Conservation (phyloP, 495 filamentous ascomycete genomes). For the Talaromyces thailandensis region DNA sequence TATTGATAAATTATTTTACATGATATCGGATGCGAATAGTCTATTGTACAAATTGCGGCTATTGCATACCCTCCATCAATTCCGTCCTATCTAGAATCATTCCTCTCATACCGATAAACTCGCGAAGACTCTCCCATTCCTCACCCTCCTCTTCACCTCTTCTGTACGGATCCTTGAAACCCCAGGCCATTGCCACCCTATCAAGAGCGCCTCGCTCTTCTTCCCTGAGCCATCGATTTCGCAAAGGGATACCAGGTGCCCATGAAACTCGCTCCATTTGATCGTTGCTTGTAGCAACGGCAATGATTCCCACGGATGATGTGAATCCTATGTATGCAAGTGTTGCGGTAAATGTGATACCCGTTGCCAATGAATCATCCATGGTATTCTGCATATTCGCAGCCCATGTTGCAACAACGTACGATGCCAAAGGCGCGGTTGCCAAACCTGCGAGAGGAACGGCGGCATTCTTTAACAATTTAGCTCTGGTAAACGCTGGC, state of each 20-base stretch:
- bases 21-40: neutral
- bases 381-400: constrained; percentile 58
- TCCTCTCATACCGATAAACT: constrained; percentile 67
- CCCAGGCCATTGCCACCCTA: constrained; percentile 77
- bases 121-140: constrained; percentile 76
- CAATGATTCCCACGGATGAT: constrained; percentile 70
- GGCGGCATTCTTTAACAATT: constrained; percentile 44
- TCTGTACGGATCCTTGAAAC: constrained; percentile 70
- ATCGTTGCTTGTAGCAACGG: constrained; percentile 77
- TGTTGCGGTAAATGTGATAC: constrained; percentile 71
- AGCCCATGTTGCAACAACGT: constrained; percentile 50
- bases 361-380: constrained; percentile 59
- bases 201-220: constrained; percentile 88
- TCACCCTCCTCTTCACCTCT: constrained; percentile 84
- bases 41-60: neutral
- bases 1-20: neutral
- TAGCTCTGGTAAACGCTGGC: constrained; percentile 61
- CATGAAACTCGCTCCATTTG: constrained; percentile 92
- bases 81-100: constrained; percentile 86
- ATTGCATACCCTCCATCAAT: constrained; percentile 88
- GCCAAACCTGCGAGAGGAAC: constrained; percentile 43
- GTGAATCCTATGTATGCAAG: constrained; percentile 74
- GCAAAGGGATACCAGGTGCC: constrained; percentile 68
- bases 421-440: constrained; percentile 59
- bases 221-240: constrained; percentile 83